Base-by-base conservation (phyloP, 164 flowering plant genomes). In the Echeveria elegans region DNA sequence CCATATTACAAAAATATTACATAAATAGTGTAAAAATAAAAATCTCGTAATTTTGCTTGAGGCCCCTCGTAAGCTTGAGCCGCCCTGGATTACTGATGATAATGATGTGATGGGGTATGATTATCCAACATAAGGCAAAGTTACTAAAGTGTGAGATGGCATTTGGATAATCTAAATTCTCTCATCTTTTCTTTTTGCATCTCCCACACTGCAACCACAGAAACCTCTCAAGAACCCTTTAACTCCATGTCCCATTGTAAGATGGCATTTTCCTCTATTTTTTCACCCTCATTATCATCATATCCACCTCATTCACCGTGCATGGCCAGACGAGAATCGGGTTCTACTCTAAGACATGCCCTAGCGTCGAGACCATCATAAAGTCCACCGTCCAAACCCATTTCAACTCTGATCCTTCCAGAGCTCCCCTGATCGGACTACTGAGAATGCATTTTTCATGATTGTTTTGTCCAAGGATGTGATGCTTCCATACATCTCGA, bases 401-500 rank as follows among this genome's bases (percentile, higher is more conserved):
- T 21, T 34, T 40, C 29, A 36, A n/a, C 41, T 63, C 66, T 10
- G 45, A 63, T 12, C 66, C 66, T 21, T 34, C 45, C 15, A 36
- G 12, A 4, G 29, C 66, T n/a, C 45, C 66, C n/a, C n/a, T n/a
- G n/a, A n/a, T n/a, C 16, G 45, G 28, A 3, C 29, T 63, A 24
- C 26, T 63, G 26, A 63, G 66, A 63, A 36, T 63, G 45, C 45
- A 34, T n/a, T 24, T 63, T 63, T 18, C 66, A 63, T n/a, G 66
- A 63, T 7, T 63, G 66, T 15, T 63, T 63, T 36, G 66, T 63
- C 47, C 41, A 29, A 86, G 96, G 96, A 3, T 89, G 96, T 50
- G 92, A 89, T 74, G 96, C 82, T 15, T 87, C 96, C 5, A 75
- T 89, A 0, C 67, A 87, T 75, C 80, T 89, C 9, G 41, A 71